Base-by-base conservation (phyloP, 371 early-diverging fungal genomes). In the Mucor circinelloides region DNA sequence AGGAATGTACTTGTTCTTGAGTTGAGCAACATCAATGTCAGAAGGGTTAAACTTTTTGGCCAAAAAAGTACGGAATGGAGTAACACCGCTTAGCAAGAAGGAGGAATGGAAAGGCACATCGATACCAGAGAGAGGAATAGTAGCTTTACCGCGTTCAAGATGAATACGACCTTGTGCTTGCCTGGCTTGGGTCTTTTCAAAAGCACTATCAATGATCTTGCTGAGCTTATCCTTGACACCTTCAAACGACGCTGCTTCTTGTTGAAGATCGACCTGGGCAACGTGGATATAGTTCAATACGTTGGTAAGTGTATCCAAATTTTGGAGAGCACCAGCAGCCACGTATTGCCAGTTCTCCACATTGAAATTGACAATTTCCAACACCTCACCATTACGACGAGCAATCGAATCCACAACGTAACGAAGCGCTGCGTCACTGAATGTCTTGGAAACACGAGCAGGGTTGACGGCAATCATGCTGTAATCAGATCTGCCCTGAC, bases 61-160 rank as follows among this genome's bases (percentile, higher is more conserved):
- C 28, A 98, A 80, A 72, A 95, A 89, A 64, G 89, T 88, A 68
- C 97, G 94, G 95, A 98, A 97, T 50, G 96, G 93, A 48, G 87
- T 84, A 59, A 97, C 95, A 78, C 97, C 97, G 63, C 89, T 89
- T 32, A 91, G 79, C 76, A 98, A 86, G 91, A 95, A 94, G 61
- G 89, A 87, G 1, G 97, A 97, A 83, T 98, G 98, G 93, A 97
- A 98, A 55, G 98, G 98, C 57, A 98, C 95, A 75, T 98, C 98
- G 63, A 98, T 94, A 66, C 97, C 97, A 25, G 87, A 85, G 17
- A 98, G 77, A 42, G 97, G 97, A 28, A 96, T 94, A 30, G 98
- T 96, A 27, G 97, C 95, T 63, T 89, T 82, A 60, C 96, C 96
- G 70, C 98, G 95, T 68, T 94, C 95, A 50, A 92, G 90, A 55